Percentiles rank a stretch among this genome's conserved stretches.
Evolutionary conservation across 768 basidiomycete species (phyloP).

Genomic region (Termitomyces sp.): DNA sequence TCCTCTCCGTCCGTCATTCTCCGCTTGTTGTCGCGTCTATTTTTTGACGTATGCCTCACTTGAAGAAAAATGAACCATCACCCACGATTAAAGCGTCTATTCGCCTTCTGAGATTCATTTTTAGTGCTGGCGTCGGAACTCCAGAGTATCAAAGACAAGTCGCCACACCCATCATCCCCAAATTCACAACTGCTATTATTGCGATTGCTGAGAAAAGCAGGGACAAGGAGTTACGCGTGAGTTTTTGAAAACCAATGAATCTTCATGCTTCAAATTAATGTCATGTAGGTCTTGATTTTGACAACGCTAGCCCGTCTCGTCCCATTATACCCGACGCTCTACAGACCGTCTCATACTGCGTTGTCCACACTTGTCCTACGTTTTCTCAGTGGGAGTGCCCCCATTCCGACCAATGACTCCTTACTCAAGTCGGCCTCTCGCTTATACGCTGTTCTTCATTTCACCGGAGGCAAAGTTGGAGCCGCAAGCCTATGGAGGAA

Average conservation of each 20-base stretch:
- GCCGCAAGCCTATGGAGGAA: constrained; percentile 70
- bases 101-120: constrained; percentile 57
- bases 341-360: constrained; percentile 46
- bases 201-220: constrained; percentile 44
- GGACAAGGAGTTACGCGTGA: constrained; percentile 52
- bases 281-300: constrained; percentile 35
- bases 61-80: constrained; percentile 62
- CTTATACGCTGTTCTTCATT: constrained; percentile 58
- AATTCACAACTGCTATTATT: constrained; percentile 58
- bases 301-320: constrained; percentile 51
- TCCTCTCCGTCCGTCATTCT: constrained; percentile 59
- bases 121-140: constrained; percentile 51
- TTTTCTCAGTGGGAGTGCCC: constrained; percentile 49
- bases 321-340: constrained; percentile 60
- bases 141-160: constrained; percentile 82
- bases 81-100: constrained; percentile 59
- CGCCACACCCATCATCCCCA: constrained; percentile 63
- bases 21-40: constrained; percentile 13
- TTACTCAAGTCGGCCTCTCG: constrained; percentile 44
- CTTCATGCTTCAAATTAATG: background rate
- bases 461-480: constrained; percentile 77
- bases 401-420: constrained; percentile 29
- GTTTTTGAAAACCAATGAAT: background rate
- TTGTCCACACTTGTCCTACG: constrained; percentile 50
- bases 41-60: constrained; percentile 16